Percentiles rank a stretch among this genome's conserved stretches.
Conservation (phyloP, 2,329 filamentous ascomycete species). For the Penicillium sp. region DNA sequence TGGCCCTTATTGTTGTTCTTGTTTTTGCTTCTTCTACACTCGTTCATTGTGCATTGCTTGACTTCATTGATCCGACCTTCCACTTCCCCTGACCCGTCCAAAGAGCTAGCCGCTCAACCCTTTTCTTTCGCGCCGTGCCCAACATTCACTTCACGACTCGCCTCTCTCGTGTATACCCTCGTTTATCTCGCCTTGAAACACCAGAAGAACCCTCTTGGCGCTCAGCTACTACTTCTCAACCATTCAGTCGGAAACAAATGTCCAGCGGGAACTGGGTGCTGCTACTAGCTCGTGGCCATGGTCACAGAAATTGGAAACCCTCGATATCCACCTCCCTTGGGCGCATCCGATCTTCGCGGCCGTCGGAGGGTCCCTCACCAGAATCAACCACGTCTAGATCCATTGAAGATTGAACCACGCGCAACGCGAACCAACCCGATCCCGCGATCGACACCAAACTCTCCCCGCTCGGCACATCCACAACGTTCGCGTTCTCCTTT, state of each 20-base stretch:
- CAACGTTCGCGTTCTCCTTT: conserved; percentile 24
- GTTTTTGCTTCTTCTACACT: conserved; percentile 3
- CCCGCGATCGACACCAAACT: conserved; percentile 19
- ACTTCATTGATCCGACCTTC: conserved; percentile 14
- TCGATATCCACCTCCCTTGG: conserved; percentile 34
- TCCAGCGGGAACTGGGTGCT: conserved; percentile 38
- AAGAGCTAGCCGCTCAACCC: conserved; percentile 7
- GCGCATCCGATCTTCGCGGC: conserved; percentile 31
- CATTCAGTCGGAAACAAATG: conserved; percentile 34
- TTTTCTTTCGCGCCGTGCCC: not conserved
- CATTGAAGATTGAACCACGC: conserved; percentile 30
- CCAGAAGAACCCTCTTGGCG: not conserved
- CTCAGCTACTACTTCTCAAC: conserved; percentile 6
- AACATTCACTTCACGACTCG: not conserved
- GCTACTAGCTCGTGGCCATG: conserved; percentile 42
- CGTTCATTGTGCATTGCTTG: conserved; percentile 1
- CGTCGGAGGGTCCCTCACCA: conserved; percentile 29
- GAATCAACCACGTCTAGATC: conserved; percentile 28
- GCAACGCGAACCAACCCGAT: conserved; percentile 19
- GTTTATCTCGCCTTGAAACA: not conserved
- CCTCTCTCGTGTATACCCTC: not conserved
- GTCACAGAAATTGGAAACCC: conserved; percentile 43
- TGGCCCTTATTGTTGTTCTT: not conserved
- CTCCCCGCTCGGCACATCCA: conserved; percentile 18
- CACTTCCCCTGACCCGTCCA: conserved; percentile 11